These are phyloP conservation scores for Polygonum maritimum DNA, from an alignment of 148 eudicot genomes.

Conservation along the genomic window DNA sequence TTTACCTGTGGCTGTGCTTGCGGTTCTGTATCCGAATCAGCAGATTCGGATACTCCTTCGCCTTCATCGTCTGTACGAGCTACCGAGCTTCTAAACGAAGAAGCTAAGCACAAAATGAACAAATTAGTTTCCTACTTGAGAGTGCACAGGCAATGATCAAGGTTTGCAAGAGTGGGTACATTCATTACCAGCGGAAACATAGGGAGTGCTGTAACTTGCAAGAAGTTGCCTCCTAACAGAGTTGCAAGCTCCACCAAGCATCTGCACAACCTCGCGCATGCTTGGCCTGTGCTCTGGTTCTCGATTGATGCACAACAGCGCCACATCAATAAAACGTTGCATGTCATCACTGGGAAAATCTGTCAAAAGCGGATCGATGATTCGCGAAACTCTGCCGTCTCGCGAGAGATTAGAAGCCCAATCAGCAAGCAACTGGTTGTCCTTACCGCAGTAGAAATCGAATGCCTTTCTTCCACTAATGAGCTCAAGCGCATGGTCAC, in stretches of 20 bases:
- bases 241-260: not conserved
- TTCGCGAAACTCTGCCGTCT: not conserved
- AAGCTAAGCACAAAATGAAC: not conserved
- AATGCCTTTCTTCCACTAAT: not conserved
- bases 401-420: not conserved
- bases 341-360: not conserved
- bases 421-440: not conserved
- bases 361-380: not conserved
- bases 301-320: not conserved
- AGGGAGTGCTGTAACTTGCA: not conserved
- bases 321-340: not conserved
- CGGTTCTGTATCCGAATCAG: no score
- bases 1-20: no score
- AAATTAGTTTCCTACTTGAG: no score
- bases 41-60: no score
- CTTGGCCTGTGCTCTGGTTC: not conserved
- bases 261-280: not conserved
- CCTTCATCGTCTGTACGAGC: not conserved
- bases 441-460: no score
- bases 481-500: not conserved
- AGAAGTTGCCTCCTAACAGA: not conserved
- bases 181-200: not conserved
- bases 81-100: not conserved
- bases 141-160: not conserved
- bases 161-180: not conserved